Base-by-base conservation (phyloP, 495 filamentous ascomycete species). In the Penicillium odoratum region DNA sequence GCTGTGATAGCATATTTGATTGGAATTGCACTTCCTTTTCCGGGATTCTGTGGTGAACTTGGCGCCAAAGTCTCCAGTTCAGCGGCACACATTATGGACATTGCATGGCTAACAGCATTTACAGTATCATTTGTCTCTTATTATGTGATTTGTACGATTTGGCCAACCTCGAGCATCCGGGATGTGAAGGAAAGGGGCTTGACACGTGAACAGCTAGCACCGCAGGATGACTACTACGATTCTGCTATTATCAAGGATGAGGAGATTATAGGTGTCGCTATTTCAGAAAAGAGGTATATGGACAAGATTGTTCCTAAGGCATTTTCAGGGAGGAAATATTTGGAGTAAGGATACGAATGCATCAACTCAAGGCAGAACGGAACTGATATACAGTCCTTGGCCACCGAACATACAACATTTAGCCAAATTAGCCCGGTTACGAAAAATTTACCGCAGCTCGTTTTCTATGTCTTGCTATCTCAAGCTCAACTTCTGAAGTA, bases 101-200 rank as follows among this genome's bases (percentile, higher is more conserved):
- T 53, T 30, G 51, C 34, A 7, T 53, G 51, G 51, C 2, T 53
- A 10, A 30, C 34, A 2, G 51, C 51, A 16, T 53, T 53, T 26
- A 10, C 11, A 4, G 13, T 16, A 25, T 53, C 51, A 9, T 53
- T 53, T 25, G 38, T 53, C 16, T 43, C 18, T 36, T 53, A 53
- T 16, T 53, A 53, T 15, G 51, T 53, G 18, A 53, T 53, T 15
- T 53, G 51, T 21, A 53, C 21, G 10, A 26, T 53, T n/a, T 53
- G 51, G 51, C 51, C 51, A 31, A 53, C 51, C 9, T 36, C 18
- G 1, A 42, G 34, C 18, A 25, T 28, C 9, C 16, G 25, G 0
- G 31, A 38, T n/a, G 28, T 44, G 2, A 53, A 44, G 11, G 51
- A 53, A 26, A 42, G 21, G n/a, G 38, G 25, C 3, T 43, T 38